Percentiles rank a stretch among this genome's conserved stretches.
Conservation (phyloP, 768 basidiomycete species). For the Scleroderma citrinum region DNA sequence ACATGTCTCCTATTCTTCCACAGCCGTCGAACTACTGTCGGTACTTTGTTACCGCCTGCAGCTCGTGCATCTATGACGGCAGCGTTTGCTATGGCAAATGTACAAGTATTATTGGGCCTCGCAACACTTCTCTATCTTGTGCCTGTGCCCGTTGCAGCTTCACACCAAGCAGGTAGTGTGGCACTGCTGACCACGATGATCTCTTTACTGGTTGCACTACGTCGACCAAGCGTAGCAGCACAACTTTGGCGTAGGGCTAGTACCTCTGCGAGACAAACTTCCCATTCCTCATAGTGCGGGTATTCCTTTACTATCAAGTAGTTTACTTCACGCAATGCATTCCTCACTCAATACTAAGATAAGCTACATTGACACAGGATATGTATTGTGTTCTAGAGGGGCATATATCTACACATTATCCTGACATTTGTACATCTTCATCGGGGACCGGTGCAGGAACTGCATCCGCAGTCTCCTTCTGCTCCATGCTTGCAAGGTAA, state of each 20-base stretch:
- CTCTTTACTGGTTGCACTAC: conserved; percentile 65
- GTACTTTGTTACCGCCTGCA: conserved; percentile 51
- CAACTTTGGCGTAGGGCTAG: conserved; percentile 47
- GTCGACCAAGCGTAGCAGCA: conserved; percentile 65
- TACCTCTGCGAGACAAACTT: conserved; percentile 11
- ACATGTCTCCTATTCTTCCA: conserved; percentile 59
- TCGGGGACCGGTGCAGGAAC: conserved; percentile 38
- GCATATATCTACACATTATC: conserved; percentile 33
- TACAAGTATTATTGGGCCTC: conserved; percentile 74
- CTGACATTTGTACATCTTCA: conserved; percentile 85
- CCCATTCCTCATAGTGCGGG: background rate
- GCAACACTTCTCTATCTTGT: conserved; percentile 89
- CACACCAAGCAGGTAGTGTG: conserved; percentile 94
- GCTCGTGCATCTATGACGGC: conserved; percentile 47
- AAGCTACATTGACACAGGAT: background rate
- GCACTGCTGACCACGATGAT: conserved; percentile 78
- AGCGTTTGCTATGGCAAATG: conserved; percentile 74
- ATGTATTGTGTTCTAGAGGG: background rate
- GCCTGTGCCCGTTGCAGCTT: conserved; percentile 85
- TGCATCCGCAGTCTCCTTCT: conserved; percentile 50
- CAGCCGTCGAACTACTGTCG: conserved; percentile 45
- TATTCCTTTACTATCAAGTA: conserved; percentile 4
- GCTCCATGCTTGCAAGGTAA: conserved; percentile 74
- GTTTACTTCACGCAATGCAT: conserved; percentile 22
- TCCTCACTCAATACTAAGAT: background rate